phyloP scores from a whole-genome alignment of 2,329 filamentous ascomycete species.

The Didymella lethalis region DNA sequence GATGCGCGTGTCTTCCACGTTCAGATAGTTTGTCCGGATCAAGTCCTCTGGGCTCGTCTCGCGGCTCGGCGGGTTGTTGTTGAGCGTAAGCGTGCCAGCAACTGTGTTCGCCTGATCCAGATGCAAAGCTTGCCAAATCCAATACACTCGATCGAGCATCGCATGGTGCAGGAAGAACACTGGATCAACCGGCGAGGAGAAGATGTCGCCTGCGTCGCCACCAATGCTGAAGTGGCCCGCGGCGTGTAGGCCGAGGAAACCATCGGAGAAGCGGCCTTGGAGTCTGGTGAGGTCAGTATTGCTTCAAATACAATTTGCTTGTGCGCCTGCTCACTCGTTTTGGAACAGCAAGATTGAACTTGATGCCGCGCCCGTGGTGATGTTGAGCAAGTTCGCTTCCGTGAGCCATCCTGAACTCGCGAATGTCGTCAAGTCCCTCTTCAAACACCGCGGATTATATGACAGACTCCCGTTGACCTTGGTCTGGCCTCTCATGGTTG shows the following conservation, averaged over 20 bases:
- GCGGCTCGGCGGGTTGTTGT: conserved; percentile 53
- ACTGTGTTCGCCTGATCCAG: conserved; percentile 23
- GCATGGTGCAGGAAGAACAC: conserved; percentile 55
- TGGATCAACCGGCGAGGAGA: conserved; percentile 55
- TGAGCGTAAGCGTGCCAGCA: conserved; percentile 53
- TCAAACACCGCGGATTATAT: conserved; percentile 45
- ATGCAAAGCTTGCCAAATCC: conserved; percentile 56
- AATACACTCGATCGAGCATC: conserved; percentile 57
- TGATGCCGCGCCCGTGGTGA: conserved; percentile 61
- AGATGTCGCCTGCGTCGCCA: conserved; percentile 52
- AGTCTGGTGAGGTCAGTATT: conserved; percentile 2
- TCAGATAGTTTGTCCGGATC: conserved; percentile 51
- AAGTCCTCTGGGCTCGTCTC: conserved; percentile 56
- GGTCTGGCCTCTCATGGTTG: conserved; percentile 20
- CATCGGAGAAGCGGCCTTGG: conserved; percentile 25
- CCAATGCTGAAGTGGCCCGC: conserved; percentile 48
- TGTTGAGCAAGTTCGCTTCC: conserved; percentile 50
- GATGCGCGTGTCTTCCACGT: conserved; percentile 42
- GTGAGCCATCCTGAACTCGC: conserved; percentile 22
- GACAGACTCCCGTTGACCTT: conserved; percentile 23
- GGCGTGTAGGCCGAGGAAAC: conserved; percentile 50
- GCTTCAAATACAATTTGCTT: neutral
- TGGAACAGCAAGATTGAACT: conserved; percentile 49
- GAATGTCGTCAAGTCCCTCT: conserved; percentile 46
- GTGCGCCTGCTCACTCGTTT: conserved; percentile 28